Base-by-base conservation (phyloP, 1,284 basidiomycete species). In the Cryptococcus hybrid region DNA sequence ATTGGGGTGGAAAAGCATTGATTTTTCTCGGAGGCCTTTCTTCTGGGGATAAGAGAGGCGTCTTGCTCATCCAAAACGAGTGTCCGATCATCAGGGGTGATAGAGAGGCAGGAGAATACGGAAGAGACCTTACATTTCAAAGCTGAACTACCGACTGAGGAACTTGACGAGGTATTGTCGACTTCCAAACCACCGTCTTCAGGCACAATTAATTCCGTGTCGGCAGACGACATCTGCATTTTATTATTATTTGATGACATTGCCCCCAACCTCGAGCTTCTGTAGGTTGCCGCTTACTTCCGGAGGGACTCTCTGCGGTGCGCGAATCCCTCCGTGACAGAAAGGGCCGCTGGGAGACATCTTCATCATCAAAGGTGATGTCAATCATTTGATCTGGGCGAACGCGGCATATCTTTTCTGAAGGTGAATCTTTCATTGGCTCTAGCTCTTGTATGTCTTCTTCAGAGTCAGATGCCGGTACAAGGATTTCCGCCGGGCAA, bases 281-380 rank as follows among this genome's bases (percentile, higher is more conserved):
- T 30, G 30, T 30, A 30, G 43, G 43, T 24, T 56, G 63, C 52
- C 55, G 45, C 34, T 55, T 46, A 55, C 51, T 59, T 36, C 54
- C 42, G 68, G 71, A 59, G 65, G 68, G 60, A 61, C 57, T 50
- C 69, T 61, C 68, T 45, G 69, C 68, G 66, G 59, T 64, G 52
- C 58, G 66, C 69, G 64, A 56, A 58, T 64, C 64, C 66, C 69
- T 67, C 73, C 74, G 51, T 12, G 24, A 4, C 57, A 61, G 73
- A 76, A 75, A 76, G 70, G 70, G 67, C 55, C 57, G 48, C 12
- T 8, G 36, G 15, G 0, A 12, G 40, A 11, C 5, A 42, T 47
- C 36, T 24, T 50, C 15, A 34, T n/a, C 42, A 2, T 48, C 48
- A 36, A 46, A 24, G n/a, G n/a, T 5, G 39, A 37, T 55, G 44